Evolutionary conservation across 2,329 filamentous ascomycete genomes (phyloP).

Genomic region (Penicillium sp.): DNA sequence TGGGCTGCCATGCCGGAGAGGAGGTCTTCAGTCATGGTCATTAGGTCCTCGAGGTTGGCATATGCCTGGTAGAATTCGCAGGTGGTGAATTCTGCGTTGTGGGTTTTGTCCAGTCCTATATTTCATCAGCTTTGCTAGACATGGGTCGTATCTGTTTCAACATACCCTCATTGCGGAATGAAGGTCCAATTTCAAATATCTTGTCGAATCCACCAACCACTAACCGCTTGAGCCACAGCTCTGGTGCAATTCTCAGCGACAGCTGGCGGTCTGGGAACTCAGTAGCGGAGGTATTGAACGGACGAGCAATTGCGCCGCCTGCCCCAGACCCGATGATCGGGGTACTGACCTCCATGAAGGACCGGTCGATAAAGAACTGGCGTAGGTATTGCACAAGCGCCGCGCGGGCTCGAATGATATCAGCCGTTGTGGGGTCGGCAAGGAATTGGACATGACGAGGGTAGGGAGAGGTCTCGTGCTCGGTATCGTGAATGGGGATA

Average conservation of each 20-base stretch:
- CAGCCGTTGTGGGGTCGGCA: constrained; percentile 65
- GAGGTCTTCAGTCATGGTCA: constrained; percentile 71
- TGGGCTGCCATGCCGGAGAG: constrained; percentile 59
- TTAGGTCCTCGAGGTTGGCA: constrained; percentile 71
- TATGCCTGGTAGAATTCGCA: constrained; percentile 96
- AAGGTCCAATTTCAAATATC: constrained; percentile 89
- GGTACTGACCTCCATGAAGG: constrained; percentile 85
- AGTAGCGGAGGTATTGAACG: constrained; percentile 76
- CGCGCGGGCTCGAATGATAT: constrained; percentile 71
- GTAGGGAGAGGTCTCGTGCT: constrained; percentile 69
- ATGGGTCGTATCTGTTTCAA: background rate
- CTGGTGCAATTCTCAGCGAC: constrained; percentile 83
- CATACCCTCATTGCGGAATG: constrained; percentile 85
- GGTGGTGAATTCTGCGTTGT: constrained; percentile 96
- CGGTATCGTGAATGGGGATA: constrained; percentile 67
- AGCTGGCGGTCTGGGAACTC: constrained; percentile 71
- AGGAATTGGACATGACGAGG: constrained; percentile 85
- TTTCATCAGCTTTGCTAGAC: constrained; percentile 7
- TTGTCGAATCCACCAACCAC: constrained; percentile 83
- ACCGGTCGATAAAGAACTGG: constrained; percentile 66
- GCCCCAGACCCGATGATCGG: constrained; percentile 80
- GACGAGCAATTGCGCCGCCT: constrained; percentile 82
- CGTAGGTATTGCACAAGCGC: constrained; percentile 72
- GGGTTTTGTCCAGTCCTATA: constrained; percentile 70
- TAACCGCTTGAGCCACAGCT: constrained; percentile 90